Base-by-base conservation (phyloP, 2,329 filamentous ascomycete species). In the Emmonsiellopsis sp. region DNA sequence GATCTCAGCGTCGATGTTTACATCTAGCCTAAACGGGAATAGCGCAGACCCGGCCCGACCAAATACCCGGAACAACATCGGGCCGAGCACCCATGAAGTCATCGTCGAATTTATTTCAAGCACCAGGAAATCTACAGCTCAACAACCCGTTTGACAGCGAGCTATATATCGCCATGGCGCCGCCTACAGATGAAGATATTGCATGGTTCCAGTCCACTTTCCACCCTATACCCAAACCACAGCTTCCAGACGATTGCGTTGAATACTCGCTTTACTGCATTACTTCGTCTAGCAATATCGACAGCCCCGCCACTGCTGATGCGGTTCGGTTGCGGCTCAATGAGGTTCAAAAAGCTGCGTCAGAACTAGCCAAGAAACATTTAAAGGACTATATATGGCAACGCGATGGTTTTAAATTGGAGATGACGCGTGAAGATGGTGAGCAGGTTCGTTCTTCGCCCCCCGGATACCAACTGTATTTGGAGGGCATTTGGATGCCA, bases 371-470 rank as follows among this genome's bases (percentile, higher is more conserved):
- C 31, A 82, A 81, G 43, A 74, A 77, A 2, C 71, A 89, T 6
- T 77, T 92, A n/a, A 84, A 82, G 60, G 85, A 88, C 56, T 95
- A 96, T 62, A 95, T 98, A 57, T 98, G 93, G 93, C 93, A 98
- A 67, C 82, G 90, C 10, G 90, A 95, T 51, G 73, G 77, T 0
- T 91, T 98, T 58, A 78, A 77, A n/a, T 72, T 95, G 5, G 80
- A 86, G 14, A 68, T 82, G 33, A 65, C 72, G 43, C 76, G 76
- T 76, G 62, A 85, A 76, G 70, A 85, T 62, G 82, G 84, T 84
- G 66, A 62, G 74, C 58, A 43, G n/a, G 17, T 39, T 21, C 13
- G 44, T 51, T 58, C 3, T 58, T 53, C 43, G 53, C 56, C 21
- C 14, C 47, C 27, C 44, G 21, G 50, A 39, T 52, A 52, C 42